A percentile compares a stretch with the other conserved stretches of the same genome.
Conservation (phyloP, 352 stramenopile genomes). For the Globisporangium spinosum region DNA sequence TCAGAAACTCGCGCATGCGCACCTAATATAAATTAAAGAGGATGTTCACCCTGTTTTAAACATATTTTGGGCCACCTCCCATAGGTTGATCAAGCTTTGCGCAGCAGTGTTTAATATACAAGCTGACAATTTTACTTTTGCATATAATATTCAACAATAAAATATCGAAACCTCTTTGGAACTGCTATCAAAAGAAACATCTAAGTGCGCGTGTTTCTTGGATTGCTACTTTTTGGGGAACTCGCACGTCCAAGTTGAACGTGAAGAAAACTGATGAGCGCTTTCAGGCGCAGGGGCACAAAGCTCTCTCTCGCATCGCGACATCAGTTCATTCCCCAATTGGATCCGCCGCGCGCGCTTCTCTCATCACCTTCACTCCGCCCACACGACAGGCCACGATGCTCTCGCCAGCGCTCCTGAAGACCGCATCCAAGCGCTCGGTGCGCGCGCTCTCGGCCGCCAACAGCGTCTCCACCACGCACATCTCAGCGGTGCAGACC, state of each 20-base stretch:
- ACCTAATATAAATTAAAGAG: not conserved
- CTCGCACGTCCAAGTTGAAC: slow-evolving; percentile 6
- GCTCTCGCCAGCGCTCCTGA: slow-evolving; percentile 37
- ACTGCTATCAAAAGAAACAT: not conserved
- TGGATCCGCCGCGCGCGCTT: slow-evolving; percentile 5
- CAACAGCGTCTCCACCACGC: not conserved
- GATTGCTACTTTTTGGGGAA: not conserved
- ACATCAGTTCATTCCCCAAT: slow-evolving; percentile 13
- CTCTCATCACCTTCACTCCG: not conserved
- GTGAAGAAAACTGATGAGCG: slow-evolving; percentile 1
- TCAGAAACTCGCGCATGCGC: not conserved
- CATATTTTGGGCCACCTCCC: not conserved
- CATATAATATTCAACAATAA: not conserved
- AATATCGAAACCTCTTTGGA: not conserved
- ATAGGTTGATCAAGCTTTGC: not conserved
- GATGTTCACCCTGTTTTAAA: not conserved
- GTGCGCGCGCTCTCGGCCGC: slow-evolving; percentile 15
- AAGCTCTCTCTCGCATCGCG: too few species aligned
- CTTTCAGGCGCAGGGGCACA: not conserved
- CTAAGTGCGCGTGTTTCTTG: not conserved
- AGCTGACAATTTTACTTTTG: not conserved
- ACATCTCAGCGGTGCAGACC: slow-evolving; percentile 40
- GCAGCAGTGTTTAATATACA: not conserved
- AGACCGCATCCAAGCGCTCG: slow-evolving; percentile 39
- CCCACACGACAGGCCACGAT: slow-evolving; percentile 12